Evolutionary conservation across 345 rosid genomes (phyloP), one percentile per base, ranked within the genome.

Genomic region (Citrus sinensis): DNA sequence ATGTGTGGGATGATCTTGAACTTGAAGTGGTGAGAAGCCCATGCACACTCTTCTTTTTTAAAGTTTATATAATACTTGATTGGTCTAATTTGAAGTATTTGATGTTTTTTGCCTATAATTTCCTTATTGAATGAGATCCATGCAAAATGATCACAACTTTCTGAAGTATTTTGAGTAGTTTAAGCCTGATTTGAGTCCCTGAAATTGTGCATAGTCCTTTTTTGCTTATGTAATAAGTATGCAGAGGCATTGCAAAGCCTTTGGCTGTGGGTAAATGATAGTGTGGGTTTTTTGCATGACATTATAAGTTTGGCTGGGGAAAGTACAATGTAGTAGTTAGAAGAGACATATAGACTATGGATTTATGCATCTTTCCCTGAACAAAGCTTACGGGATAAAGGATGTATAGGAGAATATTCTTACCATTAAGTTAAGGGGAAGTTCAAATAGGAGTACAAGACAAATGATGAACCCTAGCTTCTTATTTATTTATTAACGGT

Each of bases 21-120:
- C 78, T 68, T 78, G 85, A 88, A 83, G 85, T 81, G 89, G 98
- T 91, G 84, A 83, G 90, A 66, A n/a, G 62, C 75, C 30, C 68
- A 51, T 72, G 73, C 67, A 8, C 73, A 54, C 67, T 25, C 25
- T 76, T 67, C 70, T 69, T 64, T 67, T 78, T 66, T 14, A 72
- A 25, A 25, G 19, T 55, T 42, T 51, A 72, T 64, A 39, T n/a
- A 54, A 58, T 60, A 66, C 65, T 79, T 42, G 30, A 54, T 32
- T 63, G 58, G 29, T 60, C 20, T 19, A 51, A 76, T 64, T 76
- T 73, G 6, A 71, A 63, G 65, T 71, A 59, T 51, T 27, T 6
- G 29, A 61, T 75, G 30, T 70, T 70, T 73, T 39, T 51, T 72
- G 19, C 37, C 49, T 30, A 34, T 71, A 55, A 32, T 29, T 56